Percentiles rank a stretch among this genome's conserved stretches.
Conservation (phyloP, 2,329 filamentous ascomycete genomes). For the Diaporthe ilicicola region DNA sequence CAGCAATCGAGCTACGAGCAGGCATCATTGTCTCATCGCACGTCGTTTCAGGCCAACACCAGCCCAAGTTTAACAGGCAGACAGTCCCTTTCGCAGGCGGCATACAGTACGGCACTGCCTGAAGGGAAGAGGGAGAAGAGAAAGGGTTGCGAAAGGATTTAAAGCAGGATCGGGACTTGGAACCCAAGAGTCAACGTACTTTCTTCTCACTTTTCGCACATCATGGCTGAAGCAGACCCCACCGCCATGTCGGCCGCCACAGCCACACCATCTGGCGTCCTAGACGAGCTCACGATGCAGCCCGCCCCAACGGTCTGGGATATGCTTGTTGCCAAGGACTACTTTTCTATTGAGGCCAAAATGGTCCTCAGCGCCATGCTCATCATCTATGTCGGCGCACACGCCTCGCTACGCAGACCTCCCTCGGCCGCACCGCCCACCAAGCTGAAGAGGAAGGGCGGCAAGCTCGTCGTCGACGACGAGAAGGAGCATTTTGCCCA, state of each 20-base stretch:
- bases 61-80: neutral
- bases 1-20: neutral
- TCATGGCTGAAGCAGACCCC: slow-evolving; percentile 25
- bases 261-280: neutral
- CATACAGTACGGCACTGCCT: too few relatives aligned
- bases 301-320: slow-evolving; percentile 23
- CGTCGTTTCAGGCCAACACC: neutral
- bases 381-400: slow-evolving; percentile 84
- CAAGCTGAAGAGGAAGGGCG: slow-evolving; percentile 51
- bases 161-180: neutral
- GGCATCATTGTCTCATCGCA: neutral
- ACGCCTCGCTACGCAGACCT: slow-evolving; percentile 85
- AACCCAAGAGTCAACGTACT: neutral
- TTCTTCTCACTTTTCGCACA: neutral
- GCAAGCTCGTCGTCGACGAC: slow-evolving; percentile 50
- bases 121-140: too few relatives aligned
- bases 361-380: slow-evolving; percentile 74
- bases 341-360: slow-evolving; percentile 56
- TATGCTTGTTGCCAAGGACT: slow-evolving; percentile 39
- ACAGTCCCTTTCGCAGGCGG: neutral
- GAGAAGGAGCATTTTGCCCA: slow-evolving; percentile 64
- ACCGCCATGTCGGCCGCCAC: neutral
- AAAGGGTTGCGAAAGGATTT: too few relatives aligned
- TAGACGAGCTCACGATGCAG: slow-evolving; percentile 18
- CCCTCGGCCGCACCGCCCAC: slow-evolving; percentile 73